Base-by-base conservation (phyloP, 192 early-diverging fungal species). In the Funneliformis mosseae region DNA sequence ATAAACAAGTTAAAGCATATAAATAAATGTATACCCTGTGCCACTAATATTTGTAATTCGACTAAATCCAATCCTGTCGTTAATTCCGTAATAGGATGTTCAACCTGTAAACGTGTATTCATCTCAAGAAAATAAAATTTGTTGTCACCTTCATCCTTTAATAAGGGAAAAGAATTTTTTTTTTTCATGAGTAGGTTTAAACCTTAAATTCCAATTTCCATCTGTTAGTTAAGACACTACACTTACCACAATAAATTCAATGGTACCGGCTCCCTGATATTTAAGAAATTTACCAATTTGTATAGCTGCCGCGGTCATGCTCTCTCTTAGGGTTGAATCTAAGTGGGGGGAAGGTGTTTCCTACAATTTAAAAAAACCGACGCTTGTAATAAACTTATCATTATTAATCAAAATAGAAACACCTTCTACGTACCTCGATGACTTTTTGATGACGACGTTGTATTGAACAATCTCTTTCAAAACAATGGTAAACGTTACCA, bases 1-100 rank as follows among this genome's bases (percentile, higher is more conserved):
- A 33, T 33, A 33, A 33, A 33, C 33, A 3, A 33, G 3, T 33
- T 33, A 33, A 33, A 33, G 33, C 33, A 33, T 33, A 33, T 33
- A 33, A 33, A n/a, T 63, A 25, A 33, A 66, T 14, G 11, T 33
- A 66, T 33, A 69, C 67, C 67, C 18, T 69, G 67, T 21, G 96
- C 96, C 67, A 95, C 91, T 68, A 93, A 92, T 77, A 98, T 95
- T 95, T 97, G 97, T 76, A 94, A 92, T 84, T 98, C 96, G 50
- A 98, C 97, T 10, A 98, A 87, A 84, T 98, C 97, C 28, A 97
- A 78, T 7, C 94, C 94, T 0, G 96, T 96, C 41, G 91, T 88
- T 39, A 88, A 89, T 82, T 95, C 93, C 4, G 93, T 95, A 74
- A 95, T 91, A 27, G 93, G 92, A 84, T 93, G 93, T 81, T 94